Evolutionary conservation across 139 green algal species (phyloP).

Genomic region (Gonium pectorale): DNA sequence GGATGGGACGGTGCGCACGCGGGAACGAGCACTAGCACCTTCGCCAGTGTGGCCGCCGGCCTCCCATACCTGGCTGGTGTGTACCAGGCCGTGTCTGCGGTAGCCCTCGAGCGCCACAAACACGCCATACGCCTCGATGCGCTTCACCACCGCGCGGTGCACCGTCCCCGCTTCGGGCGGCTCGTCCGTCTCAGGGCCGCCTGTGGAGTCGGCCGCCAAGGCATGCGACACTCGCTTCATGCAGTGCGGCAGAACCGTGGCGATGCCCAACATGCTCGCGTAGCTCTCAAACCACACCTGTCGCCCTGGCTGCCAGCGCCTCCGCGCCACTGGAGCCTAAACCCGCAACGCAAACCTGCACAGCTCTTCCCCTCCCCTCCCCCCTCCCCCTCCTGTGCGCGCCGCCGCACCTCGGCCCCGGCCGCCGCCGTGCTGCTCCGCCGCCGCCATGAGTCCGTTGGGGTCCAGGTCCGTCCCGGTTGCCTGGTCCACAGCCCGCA

Average conservation of each 20-base stretch:
- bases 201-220: no score
- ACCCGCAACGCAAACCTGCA: no score
- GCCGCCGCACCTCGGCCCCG: neutral
- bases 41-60: no score
- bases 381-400: neutral
- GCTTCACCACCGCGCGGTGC: slow-evolving; percentile 63
- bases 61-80: slow-evolving; percentile 70
- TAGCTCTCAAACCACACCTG: no score
- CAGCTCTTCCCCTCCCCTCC: neutral
- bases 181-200: slow-evolving; percentile 48
- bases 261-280: no score
- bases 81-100: slow-evolving; percentile 74
- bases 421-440: neutral
- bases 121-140: slow-evolving; percentile 79
- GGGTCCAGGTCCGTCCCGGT: slow-evolving; percentile 68
- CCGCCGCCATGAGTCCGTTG: slow-evolving; percentile 17
- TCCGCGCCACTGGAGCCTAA: no score
- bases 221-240: no score
- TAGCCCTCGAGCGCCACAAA: slow-evolving; percentile 79
- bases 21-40: no score
- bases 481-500: slow-evolving; percentile 62
- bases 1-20: no score
- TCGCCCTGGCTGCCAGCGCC: no score
- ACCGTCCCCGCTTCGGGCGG: slow-evolving; percentile 68
- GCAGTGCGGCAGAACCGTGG: no score